Evolutionary conservation across 2,329 filamentous ascomycete species (phyloP).

Genomic region (Diaporthe eres): DNA sequence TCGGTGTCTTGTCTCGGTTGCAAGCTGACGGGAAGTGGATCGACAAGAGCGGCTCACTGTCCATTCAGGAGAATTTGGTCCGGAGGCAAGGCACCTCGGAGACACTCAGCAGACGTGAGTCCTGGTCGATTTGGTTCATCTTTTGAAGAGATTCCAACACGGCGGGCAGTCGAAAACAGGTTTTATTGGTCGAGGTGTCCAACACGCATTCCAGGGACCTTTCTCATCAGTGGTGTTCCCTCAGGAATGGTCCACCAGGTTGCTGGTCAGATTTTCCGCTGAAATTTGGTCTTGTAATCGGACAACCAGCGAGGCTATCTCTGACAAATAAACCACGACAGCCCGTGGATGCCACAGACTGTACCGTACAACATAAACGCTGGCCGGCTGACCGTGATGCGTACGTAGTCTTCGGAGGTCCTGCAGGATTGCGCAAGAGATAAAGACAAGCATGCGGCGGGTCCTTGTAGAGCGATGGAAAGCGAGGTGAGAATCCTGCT

Average conservation of each 20-base stretch:
- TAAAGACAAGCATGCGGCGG: not conserved
- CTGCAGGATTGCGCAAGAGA: not conserved
- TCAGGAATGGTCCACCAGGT: not conserved
- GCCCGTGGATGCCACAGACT: not conserved
- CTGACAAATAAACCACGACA: not conserved
- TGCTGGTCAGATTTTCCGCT: not conserved
- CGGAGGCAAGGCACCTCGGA: too few species aligned
- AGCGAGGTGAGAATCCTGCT: conserved; percentile 21
- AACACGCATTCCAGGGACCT: not conserved
- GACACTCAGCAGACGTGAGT: not conserved
- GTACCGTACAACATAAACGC: not conserved
- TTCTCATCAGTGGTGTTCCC: too few species aligned
- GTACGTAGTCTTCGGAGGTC: not conserved
- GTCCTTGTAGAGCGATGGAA: conserved; percentile 12
- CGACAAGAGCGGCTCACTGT: not conserved
- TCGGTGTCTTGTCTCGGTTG: not conserved
- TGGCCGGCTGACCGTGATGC: not conserved
- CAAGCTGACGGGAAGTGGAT: not conserved
- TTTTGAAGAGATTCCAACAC: not conserved
- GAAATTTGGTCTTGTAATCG: not conserved
- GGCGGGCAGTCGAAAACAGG: too few species aligned
- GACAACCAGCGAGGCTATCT: not conserved
- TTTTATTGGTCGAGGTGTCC: not conserved
- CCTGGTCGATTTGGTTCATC: not conserved
- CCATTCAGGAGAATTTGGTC: not conserved